Base-by-base conservation (phyloP, 2,329 filamentous ascomycete genomes). In the Calonectria leucothoes region DNA sequence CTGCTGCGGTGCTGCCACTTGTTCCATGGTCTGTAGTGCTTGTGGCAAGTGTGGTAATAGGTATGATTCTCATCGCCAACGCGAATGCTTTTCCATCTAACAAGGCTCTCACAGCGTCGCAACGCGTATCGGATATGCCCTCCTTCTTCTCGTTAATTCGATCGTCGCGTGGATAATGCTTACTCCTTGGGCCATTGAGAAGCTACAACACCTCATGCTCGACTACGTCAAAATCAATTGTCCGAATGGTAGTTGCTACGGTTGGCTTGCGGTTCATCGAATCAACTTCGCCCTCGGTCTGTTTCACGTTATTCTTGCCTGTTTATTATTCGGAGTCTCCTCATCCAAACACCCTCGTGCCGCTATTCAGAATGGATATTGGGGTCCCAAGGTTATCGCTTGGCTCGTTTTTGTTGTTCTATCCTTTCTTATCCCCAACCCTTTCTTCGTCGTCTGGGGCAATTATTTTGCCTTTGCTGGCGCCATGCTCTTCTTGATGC, bases 81-180 rank as follows among this genome's bases (percentile, higher is more conserved):
- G 23, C 10, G 25, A 4, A 14, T 45, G 25, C 17, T 25, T 6
- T 37, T n/a, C 23, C 20, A 37, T 27, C 67, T 55, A 61, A 73
- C 70, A 81, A 55, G 79, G 77, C 66, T 14, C 39, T 37, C 10
- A 2, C 79, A 97, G 95, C 86, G 96, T 98, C 87, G 96, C 96
- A 70, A 99, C 97, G 78, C 95, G 97, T 88, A 97, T 98, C 87
- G 96, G 94, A 82, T 98, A 98, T 84, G 96, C 97, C 76, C 91
- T 98, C 82, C 93, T 99, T 75, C 94, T 99, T 69, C 92, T 99
- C 78, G 87, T 98, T 85, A 99, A 99, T 89, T 98, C 96, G 72
- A 98, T 98, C 77, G 84, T 98, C 66, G 96, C 97, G 42, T 99
- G 97, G 97, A 95, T 99, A 79, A 98, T 98, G 95, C 95, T 99